These are phyloP conservation scores for Erythrophleum fordii DNA, from an alignment of 306 rosid species.

Conservation along the genomic window DNA sequence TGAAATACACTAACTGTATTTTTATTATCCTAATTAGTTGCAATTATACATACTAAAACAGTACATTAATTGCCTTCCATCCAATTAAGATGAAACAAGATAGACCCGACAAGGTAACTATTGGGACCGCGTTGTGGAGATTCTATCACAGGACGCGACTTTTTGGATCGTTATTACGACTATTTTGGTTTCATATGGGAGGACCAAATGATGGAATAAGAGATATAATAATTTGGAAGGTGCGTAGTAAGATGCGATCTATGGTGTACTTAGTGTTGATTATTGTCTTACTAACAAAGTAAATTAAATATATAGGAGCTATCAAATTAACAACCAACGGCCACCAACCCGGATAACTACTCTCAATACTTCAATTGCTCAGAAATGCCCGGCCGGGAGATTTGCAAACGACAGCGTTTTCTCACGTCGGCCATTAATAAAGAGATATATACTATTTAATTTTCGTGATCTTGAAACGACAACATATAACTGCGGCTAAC, in stretches of 20 bases:
- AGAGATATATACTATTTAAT: too few species aligned
- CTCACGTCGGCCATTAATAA: background rate
- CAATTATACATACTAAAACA: background rate
- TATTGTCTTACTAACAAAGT: conserved; percentile 12
- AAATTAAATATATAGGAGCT: background rate
- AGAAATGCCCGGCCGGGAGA: background rate
- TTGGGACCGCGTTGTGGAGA: too few species aligned
- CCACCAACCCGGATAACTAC: background rate
- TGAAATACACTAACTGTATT: too few species aligned
- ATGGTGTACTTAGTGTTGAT: background rate
- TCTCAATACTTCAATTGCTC: background rate
- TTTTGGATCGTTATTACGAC: background rate
- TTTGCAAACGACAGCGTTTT: background rate
- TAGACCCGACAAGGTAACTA: too few species aligned
- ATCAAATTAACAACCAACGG: background rate
- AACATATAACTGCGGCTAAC: background rate
- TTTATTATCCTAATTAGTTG: background rate
- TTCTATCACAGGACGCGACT: background rate
- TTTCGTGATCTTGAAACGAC: background rate
- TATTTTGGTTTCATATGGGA: background rate
- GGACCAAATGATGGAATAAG: background rate
- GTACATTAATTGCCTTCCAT: background rate
- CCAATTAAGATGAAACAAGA: background rate
- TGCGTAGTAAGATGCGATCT: background rate
- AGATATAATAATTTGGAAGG: background rate